Evolutionary conservation across 805 yeast genomes (phyloP).

Genomic region (Barnettozyma salicaria): DNA sequence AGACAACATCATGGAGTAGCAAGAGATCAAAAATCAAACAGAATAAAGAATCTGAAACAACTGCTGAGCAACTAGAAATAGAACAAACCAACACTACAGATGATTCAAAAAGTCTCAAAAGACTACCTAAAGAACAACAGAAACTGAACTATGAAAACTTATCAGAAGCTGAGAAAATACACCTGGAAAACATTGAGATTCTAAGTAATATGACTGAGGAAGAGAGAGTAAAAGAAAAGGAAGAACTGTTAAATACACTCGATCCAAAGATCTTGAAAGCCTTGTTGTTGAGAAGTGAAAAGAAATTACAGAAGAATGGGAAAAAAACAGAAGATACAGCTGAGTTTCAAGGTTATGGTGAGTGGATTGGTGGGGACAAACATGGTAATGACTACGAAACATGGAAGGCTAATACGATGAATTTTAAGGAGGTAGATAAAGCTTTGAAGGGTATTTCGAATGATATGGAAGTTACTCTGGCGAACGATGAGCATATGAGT

Average conservation of each 20-base stretch:
- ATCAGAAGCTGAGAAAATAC: constrained; percentile 69
- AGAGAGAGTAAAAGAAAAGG: constrained; percentile 57
- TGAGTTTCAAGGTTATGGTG: constrained; percentile 24
- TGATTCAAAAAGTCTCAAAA: constrained; percentile 71
- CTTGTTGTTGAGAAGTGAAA: constrained; percentile 50
- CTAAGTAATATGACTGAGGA: constrained; percentile 57
- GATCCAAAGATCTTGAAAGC: constrained; percentile 64
- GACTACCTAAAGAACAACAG: constrained; percentile 85
- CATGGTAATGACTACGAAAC: constrained; percentile 15
- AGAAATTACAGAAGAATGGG: constrained; percentile 27
- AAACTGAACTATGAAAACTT: constrained; percentile 37
- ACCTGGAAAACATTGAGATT: constrained; percentile 63
- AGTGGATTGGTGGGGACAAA: constrained; percentile 28
- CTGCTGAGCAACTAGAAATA: constrained; percentile 63
- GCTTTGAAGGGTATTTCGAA: constrained; percentile 16
- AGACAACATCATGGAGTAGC: constrained; percentile 63
- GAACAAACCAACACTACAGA: constrained; percentile 83
- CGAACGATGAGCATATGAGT: too few relatives aligned
- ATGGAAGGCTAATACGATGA: constrained; percentile 21
- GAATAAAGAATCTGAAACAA: constrained; percentile 86
- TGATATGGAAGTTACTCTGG: constrained; percentile 4
- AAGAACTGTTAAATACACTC: constrained; percentile 59
- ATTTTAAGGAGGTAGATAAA: constrained; percentile 15
- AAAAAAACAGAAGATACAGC: constrained; percentile 7
- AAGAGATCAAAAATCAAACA: constrained; percentile 77